Base-by-base conservation (phyloP, 2,329 filamentous ascomycete species). In the Metarhizium guizhouense region DNA sequence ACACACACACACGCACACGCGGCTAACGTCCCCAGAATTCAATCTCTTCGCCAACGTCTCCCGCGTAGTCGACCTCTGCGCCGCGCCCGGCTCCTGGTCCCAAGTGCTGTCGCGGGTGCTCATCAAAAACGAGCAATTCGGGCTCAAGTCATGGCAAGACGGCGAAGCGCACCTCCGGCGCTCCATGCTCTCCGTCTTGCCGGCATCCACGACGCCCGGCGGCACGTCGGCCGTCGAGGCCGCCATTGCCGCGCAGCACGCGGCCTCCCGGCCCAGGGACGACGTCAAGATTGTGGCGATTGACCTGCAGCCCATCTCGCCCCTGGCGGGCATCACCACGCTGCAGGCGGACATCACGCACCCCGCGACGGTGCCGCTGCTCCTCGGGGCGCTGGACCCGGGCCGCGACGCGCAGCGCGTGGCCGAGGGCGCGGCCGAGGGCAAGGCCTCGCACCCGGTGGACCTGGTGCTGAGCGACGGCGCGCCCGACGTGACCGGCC, bases 281-380 rank as follows among this genome's bases (percentile, higher is more conserved):
- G 85, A 90, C 64, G 90, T 96, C 67, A 93, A 94, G 70, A 97
- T 99, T 59, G 93, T 99, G 1, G 85, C 94, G 0, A 95, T 99
- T 56, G 94, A 99, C 66, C 76, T 99, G 40, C 94, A 99, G 69
- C 94, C 94, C 43, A 99, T 99, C 81, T 90, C 88, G 59, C 90
- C 93, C 6, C 79, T 99, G 4, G 88, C 94, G 30, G 94, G 94
- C 58, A 96, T 99, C 69, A 89, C 87, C 40, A 96, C 89, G 11
- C 80, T 99, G 14, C 87, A 92, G 65, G 94, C 94, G 51, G 94
- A 99, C 69, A 99, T 99, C 63, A 99, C 94, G 8, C 94, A 99
- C 70, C 93, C 94, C 0, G 92, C 91, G 3, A 99, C 94, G 0
- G 90, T 97, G 36, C 92, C 93, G 7, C 82, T 96, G 4, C 82